Evolutionary conservation across 768 basidiomycete genomes (phyloP), one percentile per base, ranked within the genome.

Genomic region (Multifurca ochricompacta): DNA sequence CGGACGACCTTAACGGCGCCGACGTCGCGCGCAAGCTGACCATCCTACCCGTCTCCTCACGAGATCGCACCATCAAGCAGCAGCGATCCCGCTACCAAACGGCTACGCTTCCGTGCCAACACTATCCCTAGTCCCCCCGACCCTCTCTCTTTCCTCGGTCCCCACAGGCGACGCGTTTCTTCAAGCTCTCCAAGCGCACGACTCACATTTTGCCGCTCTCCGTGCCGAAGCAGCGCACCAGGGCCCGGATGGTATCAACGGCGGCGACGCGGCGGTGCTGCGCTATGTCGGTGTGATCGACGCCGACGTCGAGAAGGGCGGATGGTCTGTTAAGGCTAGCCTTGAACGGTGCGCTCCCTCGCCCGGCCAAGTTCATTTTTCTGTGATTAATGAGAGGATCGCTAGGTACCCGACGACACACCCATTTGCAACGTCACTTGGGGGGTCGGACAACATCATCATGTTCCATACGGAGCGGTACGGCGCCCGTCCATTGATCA

Each of bases 11-110:
- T 40, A 94, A 91, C 59, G 96, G 96, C 5, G 87, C 88, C 31
- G 96, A 99, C 69, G 96, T 99, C 43, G 94, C 94, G 2, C 84
- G 96, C 41, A 99, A 99, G 69, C 81, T 99, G 44, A 92, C 92
- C 49, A 99, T 99, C 70, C 79, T 99, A 85, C 92, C 0, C 85
- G 96, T 48, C 79, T 83, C 64, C 78, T 91, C 56, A 75, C 81
- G 4, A 65, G 71, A 0, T 68, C 75, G 1, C 70, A 78, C 0
- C 73, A 34, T 10, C 25, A 18, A 10, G n/a, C 39, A 28, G 11
- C 43, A 3, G 4, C 41, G 8, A 11, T 77, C 5, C 60, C 73
- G 6, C 78, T 96, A 6, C 78, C 84, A n/a, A 70, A 80, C 8
- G 92, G 92, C 4, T 95, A 87, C 71, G 70, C 74, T 11, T 87